Evolutionary conservation across 208 protist species (phyloP).

Genomic region (Novymonas esmeraldas): DNA sequence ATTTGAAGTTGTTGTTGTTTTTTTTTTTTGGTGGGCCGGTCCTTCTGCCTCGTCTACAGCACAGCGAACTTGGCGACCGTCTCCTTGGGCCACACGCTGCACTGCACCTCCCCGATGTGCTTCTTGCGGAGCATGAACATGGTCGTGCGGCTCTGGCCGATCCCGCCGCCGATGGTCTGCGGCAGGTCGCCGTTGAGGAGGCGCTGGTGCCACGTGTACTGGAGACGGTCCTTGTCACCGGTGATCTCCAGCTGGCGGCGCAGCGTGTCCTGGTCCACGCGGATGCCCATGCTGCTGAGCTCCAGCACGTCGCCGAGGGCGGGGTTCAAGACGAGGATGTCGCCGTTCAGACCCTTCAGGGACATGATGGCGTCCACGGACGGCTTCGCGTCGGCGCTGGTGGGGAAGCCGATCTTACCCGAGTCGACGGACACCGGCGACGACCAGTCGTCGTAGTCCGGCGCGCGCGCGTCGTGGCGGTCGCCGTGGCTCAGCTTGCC

Average conservation of each 20-base stretch:
- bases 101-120: constrained; percentile 94
- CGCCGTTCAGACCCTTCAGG: constrained; percentile 86
- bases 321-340: constrained; percentile 91
- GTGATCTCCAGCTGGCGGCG: constrained; percentile 75
- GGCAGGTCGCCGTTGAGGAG: constrained; percentile 80
- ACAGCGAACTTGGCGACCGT: constrained; percentile 32
- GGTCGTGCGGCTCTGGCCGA: constrained; percentile 85
- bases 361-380: constrained; percentile 58
- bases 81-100: constrained; percentile 78
- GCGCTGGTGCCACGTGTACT: constrained; percentile 76
- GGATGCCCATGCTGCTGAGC: constrained; percentile 93
- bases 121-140: constrained; percentile 92
- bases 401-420: constrained; percentile 38
- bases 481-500: constrained; percentile 79
- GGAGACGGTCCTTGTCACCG: constrained; percentile 61
- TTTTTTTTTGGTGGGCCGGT: too few relatives aligned
- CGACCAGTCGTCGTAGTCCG: constrained; percentile 95
- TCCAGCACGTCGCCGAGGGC: constrained; percentile 84
- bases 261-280: constrained; percentile 84
- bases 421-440: constrained; percentile 56
- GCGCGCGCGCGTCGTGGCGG: constrained; percentile 81
- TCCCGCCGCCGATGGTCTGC: constrained; percentile 87
- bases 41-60: constrained; percentile 18
- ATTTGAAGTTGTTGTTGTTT: too few relatives aligned
- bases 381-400: constrained; percentile 29